These are phyloP conservation scores for Periglandula ipomoeae DNA, from an alignment of 2,329 filamentous ascomycete genomes.

Conservation along the genomic window DNA sequence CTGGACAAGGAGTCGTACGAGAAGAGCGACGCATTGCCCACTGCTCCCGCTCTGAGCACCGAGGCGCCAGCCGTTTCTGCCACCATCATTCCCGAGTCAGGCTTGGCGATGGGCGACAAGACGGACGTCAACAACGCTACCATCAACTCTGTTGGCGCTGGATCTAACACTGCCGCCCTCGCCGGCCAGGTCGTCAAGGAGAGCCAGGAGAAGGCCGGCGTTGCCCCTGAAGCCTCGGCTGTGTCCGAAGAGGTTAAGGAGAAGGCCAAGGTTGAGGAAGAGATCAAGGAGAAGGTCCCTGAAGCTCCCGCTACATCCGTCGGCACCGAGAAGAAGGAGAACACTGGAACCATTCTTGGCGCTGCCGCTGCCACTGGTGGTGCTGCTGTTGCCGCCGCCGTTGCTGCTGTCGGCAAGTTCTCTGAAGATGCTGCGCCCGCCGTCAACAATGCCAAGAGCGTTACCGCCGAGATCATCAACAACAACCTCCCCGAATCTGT, in stretches of 20 bases:
- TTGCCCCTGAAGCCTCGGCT: slow-evolving; percentile 59
- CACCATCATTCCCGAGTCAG: slow-evolving; percentile 73
- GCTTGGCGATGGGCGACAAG: slow-evolving; percentile 52
- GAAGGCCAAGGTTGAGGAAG: slow-evolving; percentile 62
- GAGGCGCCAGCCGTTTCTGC: slow-evolving; percentile 47
- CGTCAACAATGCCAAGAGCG: slow-evolving; percentile 22
- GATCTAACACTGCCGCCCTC: slow-evolving; percentile 58
- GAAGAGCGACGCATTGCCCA: slow-evolving; percentile 58
- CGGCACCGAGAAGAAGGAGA: slow-evolving; percentile 45
- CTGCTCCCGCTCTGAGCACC: slow-evolving; percentile 24
- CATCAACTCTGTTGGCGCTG: slow-evolving; percentile 42
- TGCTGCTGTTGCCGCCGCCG: slow-evolving; percentile 27
- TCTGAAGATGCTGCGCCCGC: slow-evolving; percentile 22
- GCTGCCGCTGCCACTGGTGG: slow-evolving; percentile 27
- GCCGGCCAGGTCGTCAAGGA: slow-evolving; percentile 62
- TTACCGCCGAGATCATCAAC: slow-evolving; percentile 30
- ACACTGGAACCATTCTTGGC: slow-evolving; percentile 20
- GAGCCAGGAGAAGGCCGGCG: slow-evolving; percentile 58
- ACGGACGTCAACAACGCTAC: slow-evolving; percentile 28
- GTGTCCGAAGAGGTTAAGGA: slow-evolving; percentile 57
- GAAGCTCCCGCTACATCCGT: slow-evolving; percentile 49
- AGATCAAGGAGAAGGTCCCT: slow-evolving; percentile 59
- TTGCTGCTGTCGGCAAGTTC: slow-evolving; percentile 28
- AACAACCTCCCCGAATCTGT: slow-evolving; percentile 44
- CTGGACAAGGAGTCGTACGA: slow-evolving; percentile 83